Evolutionary conservation across 306 rosid species (phyloP).

Genomic region (Quercus bicolor): DNA sequence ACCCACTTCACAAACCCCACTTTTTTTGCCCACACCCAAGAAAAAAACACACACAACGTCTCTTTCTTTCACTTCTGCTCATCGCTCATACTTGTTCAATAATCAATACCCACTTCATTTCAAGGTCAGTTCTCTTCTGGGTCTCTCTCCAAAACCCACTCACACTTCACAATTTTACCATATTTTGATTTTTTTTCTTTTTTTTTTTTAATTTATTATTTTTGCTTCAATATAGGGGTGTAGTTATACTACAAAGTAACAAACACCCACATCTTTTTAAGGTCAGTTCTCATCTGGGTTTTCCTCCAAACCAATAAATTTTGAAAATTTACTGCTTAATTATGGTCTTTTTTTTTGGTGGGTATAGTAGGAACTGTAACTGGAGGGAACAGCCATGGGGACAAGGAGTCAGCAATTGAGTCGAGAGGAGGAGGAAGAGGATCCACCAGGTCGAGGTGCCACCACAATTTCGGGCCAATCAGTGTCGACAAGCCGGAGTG

Average conservation of each 20-base stretch:
- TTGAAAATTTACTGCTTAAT: background rate
- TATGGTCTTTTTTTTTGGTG: background rate
- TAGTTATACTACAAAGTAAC: background rate
- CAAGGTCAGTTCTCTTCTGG: background rate
- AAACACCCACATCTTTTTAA: background rate
- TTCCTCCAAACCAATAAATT: background rate
- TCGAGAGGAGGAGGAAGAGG: constrained; percentile 70
- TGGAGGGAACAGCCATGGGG: constrained; percentile 49
- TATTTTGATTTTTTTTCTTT: background rate
- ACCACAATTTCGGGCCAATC: constrained; percentile 71
- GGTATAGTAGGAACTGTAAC: background rate
- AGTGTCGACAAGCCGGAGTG: constrained; percentile 82
- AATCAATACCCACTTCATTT: background rate
- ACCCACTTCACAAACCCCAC: background rate
- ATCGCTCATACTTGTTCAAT: background rate
- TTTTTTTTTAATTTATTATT: background rate
- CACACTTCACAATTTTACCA: background rate
- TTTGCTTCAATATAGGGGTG: background rate
- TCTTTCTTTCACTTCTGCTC: background rate
- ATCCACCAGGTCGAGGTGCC: constrained; percentile 37
- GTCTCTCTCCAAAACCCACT: background rate
- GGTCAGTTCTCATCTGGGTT: background rate
- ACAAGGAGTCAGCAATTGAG: constrained; percentile 50
- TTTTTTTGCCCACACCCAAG: background rate
- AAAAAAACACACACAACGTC: background rate